A percentile compares a stretch with the other conserved stretches of the same genome.
Conservation (phyloP, 768 basidiomycete genomes). For the Serendipita indica region DNA sequence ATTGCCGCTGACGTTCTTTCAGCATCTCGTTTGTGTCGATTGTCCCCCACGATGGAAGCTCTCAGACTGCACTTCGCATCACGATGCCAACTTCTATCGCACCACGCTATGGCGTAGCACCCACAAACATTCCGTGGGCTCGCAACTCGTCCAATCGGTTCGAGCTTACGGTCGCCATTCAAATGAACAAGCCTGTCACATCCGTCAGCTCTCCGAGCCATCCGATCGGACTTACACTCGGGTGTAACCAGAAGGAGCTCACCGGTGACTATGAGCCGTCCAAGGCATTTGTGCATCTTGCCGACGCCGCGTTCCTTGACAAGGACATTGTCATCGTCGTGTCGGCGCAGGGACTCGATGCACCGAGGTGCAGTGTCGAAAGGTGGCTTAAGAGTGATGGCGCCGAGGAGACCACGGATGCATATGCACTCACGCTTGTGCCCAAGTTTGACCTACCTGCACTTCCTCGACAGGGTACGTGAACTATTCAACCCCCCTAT, state of each 20-base stretch:
- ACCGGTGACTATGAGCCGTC: constrained; percentile 22
- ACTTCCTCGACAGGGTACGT: not conserved
- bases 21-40: constrained; percentile 12
- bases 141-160: constrained; percentile 9
- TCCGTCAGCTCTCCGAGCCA: constrained; percentile 16
- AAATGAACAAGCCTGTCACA: constrained; percentile 12
- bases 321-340: constrained; percentile 39
- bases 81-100: constrained; percentile 13
- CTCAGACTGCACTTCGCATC: constrained; percentile 21
- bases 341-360: constrained; percentile 34
- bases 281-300: constrained; percentile 6
- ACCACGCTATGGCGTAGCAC: constrained; percentile 11
- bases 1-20: not conserved
- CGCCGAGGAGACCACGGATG: constrained; percentile 3
- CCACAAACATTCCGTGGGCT: not conserved
- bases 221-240: constrained; percentile 22
- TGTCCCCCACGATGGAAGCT: constrained; percentile 18
- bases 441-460: not conserved
- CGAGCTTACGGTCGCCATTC: constrained; percentile 11
- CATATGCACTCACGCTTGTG: not conserved
- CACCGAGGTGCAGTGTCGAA: constrained; percentile 43
- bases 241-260: constrained; percentile 28
- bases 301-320: constrained; percentile 25
- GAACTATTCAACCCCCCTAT: not conserved
- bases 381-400: not conserved